A percentile compares a stretch with the other conserved stretches of the same genome.
Conservation (phyloP, 441 rosid genomes). For the Capsella rubella region DNA sequence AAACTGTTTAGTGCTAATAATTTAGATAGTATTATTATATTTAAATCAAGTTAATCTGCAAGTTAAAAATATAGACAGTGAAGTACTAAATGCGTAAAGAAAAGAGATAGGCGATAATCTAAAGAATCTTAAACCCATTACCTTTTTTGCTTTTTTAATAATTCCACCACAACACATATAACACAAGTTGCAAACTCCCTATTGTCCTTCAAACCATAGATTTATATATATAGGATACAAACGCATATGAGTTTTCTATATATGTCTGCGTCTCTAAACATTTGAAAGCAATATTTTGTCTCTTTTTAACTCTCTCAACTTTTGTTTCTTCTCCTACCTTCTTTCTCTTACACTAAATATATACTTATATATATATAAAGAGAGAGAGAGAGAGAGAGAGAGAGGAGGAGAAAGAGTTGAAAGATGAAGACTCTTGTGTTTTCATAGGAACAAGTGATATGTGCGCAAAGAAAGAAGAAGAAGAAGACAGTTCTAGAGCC, state of each 20-base stretch:
- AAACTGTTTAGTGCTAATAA: background rate
- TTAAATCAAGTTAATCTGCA: background rate
- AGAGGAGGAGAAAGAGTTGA: conserved; percentile 13
- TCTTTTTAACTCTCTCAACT: conserved; percentile 45
- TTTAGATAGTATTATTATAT: background rate
- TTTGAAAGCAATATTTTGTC: conserved; percentile 50
- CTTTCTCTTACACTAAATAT: conserved; percentile 15
- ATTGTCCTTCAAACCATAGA: conserved; percentile 22
- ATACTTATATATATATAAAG: conserved; percentile 7
- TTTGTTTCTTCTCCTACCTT: conserved; percentile 37
- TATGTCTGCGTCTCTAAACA: conserved; percentile 28
- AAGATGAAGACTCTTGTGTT: conserved; percentile 42
- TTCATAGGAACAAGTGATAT: conserved; percentile 44
- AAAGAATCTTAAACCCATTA: conserved; percentile 42
- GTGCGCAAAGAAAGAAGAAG: conserved; percentile 50
- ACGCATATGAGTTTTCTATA: conserved; percentile 37
- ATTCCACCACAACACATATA: conserved; percentile 28
- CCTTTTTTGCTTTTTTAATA: conserved; percentile 33
- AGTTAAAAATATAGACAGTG: conserved; percentile 6
- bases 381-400: background rate
- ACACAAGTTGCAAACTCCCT: conserved; percentile 45
- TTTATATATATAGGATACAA: conserved; percentile 6
- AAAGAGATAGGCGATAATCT: conserved; percentile 27
- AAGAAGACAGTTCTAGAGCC: conserved; percentile 43
- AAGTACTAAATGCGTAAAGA: conserved; percentile 28